Percentiles rank a stretch among this genome's conserved stretches.
These are phyloP conservation scores for Coleophoma cylindrospora DNA, from an alignment of 2,329 filamentous ascomycete genomes.

Conservation along the genomic window DNA sequence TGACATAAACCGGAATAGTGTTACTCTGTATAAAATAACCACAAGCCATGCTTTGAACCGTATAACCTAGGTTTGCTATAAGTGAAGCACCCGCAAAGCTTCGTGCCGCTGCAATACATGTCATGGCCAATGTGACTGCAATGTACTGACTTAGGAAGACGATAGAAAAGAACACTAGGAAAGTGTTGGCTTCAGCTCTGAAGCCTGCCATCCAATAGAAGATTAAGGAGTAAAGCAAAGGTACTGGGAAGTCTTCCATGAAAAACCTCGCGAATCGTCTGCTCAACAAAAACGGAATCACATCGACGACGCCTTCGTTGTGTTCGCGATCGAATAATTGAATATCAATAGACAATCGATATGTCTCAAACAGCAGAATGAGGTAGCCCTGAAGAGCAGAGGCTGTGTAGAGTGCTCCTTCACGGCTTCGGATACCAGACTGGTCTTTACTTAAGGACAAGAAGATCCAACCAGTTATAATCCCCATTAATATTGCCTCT, in stretches of 20 bases:
- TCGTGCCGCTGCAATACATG: conserved; percentile 59
- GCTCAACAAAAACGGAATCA: conserved; percentile 65
- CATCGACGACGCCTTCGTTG: conserved; percentile 66
- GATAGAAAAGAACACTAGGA: conserved; percentile 68
- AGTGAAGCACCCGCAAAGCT: conserved; percentile 67
- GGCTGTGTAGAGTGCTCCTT: conserved; percentile 69
- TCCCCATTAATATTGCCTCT: conserved; percentile 65
- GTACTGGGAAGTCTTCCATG: conserved; percentile 69
- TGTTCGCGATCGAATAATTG: conserved; percentile 71
- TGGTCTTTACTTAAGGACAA: conserved; percentile 59
- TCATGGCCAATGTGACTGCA: conserved; percentile 65
- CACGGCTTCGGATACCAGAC: conserved; percentile 66
- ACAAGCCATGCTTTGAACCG: conserved; percentile 68
- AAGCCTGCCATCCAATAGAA: conserved; percentile 79
- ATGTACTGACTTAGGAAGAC: conserved; percentile 69
- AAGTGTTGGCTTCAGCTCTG: conserved; percentile 55
- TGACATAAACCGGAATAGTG: conserved; percentile 70
- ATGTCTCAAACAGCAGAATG: conserved; percentile 71
- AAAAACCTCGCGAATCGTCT: conserved; percentile 63
- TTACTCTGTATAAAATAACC: conserved; percentile 73
- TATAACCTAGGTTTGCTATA: conserved; percentile 68
- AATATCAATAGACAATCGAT: conserved; percentile 70
- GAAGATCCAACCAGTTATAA: conserved; percentile 72
- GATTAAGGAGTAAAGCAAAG: conserved; percentile 64
- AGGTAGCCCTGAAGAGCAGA: conserved; percentile 71